Percentiles rank a stretch among this genome's conserved stretches.
These are phyloP conservation scores for Candolleomyces eurysporus DNA, from an alignment of 768 basidiomycete genomes.

Conservation along the genomic window DNA sequence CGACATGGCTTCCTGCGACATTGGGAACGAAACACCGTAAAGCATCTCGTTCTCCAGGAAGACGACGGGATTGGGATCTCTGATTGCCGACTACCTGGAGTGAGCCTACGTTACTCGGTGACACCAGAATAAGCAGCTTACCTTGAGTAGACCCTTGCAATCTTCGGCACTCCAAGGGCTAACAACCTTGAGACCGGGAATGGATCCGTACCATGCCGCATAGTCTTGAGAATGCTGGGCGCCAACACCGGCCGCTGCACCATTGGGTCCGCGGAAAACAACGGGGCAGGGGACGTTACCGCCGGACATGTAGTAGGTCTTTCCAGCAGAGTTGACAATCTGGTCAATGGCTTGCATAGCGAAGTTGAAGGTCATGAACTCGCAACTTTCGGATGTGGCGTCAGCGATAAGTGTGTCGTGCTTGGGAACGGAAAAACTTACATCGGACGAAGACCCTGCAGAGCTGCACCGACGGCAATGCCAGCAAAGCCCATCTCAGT, in stretches of 20 bases:
- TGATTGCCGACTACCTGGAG: slow-evolving; percentile 76
- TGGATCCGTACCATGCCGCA: slow-evolving; percentile 88
- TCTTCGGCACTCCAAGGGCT: slow-evolving; percentile 99
- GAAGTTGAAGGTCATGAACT: slow-evolving; percentile 99
- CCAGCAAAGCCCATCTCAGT: slow-evolving; percentile 99
- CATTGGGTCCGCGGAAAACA: slow-evolving; percentile 99
- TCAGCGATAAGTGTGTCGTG: slow-evolving; percentile 10
- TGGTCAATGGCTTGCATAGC: slow-evolving; percentile 99
- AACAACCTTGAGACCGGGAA: slow-evolving; percentile 97
- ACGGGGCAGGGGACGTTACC: slow-evolving; percentile 98
- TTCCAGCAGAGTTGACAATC: slow-evolving; percentile 99
- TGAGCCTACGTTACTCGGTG: background rate
- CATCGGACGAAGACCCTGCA: slow-evolving; percentile 94
- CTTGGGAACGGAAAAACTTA: slow-evolving; percentile 31
- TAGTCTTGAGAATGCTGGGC: slow-evolving; percentile 99
- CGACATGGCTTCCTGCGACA: slow-evolving; percentile 93
- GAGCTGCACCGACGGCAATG: slow-evolving; percentile 90
- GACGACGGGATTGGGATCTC: slow-evolving; percentile 97
- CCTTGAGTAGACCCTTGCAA: slow-evolving; percentile 97
- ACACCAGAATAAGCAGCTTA: slow-evolving; percentile 24
- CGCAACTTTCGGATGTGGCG: slow-evolving; percentile 59
- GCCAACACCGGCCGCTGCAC: slow-evolving; percentile 93
- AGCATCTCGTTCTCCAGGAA: slow-evolving; percentile 99
- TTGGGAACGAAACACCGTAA: slow-evolving; percentile 96
- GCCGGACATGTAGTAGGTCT: slow-evolving; percentile 99